Percentiles rank a stretch among this genome's conserved stretches.
Evolutionary conservation across 2,329 filamentous ascomycete species (phyloP).

Genomic region (Mollisia scopiformis): DNA sequence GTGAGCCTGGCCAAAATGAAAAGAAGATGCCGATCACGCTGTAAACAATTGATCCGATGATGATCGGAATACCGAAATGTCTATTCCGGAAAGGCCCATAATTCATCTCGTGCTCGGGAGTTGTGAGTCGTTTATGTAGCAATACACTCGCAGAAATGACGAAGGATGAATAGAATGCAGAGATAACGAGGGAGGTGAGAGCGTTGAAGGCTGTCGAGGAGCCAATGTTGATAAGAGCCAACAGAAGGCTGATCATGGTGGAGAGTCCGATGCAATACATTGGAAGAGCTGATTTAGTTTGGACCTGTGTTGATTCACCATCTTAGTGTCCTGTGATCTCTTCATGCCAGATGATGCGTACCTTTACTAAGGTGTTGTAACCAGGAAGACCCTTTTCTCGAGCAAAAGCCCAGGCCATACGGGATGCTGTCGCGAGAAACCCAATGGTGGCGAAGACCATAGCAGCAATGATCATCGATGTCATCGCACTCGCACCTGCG

Average conservation of each 20-base stretch:
- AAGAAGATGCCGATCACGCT: too few species aligned
- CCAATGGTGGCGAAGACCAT: constrained; percentile 41
- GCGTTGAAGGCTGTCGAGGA: constrained; percentile 54
- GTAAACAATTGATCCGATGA: too few species aligned
- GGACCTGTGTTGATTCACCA: constrained; percentile 32
- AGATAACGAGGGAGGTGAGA: constrained; percentile 52
- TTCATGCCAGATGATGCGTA: constrained; percentile 40
- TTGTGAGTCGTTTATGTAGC: neutral
- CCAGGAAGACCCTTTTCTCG: too few species aligned
- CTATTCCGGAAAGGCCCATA: too few species aligned
- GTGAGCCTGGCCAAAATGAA: too few species aligned
- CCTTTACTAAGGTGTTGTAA: constrained; percentile 43
- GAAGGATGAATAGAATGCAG: constrained; percentile 52
- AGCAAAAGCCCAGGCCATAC: too few species aligned
- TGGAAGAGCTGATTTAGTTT: constrained; percentile 42
- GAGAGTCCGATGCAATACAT: constrained; percentile 38
- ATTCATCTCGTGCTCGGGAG: too few species aligned
- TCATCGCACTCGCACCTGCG: constrained; percentile 50
- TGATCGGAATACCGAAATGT: too few species aligned
- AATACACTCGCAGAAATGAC: constrained; percentile 40
- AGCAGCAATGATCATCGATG: constrained; percentile 44
- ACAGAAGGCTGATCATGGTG: constrained; percentile 22
- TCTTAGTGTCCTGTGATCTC: neutral
- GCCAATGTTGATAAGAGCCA: constrained; percentile 50
- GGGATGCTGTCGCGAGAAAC: constrained; percentile 49